A percentile compares a stretch with the other conserved stretches of the same genome.
Evolutionary conservation across 495 filamentous ascomycete genomes (phyloP).

Genomic region (Penicillium subrubescens): DNA sequence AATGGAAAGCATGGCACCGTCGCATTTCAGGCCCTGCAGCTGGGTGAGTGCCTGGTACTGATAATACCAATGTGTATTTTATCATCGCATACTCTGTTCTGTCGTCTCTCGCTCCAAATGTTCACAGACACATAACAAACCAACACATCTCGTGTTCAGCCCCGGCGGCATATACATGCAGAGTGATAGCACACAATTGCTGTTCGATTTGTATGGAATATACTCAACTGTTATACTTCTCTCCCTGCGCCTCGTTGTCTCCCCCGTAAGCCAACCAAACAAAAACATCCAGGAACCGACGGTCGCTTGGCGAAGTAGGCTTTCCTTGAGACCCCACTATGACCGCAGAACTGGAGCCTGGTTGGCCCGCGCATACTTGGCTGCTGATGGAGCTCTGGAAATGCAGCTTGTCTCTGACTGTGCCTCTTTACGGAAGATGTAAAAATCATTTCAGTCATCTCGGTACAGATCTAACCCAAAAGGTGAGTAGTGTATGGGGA

Average conservation of each 20-base stretch:
- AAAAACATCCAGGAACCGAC: background rate
- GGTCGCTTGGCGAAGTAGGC: background rate
- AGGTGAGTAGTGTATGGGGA: background rate
- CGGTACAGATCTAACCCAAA: background rate
- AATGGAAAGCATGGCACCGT: slow-evolving; percentile 5
- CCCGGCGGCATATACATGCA: background rate
- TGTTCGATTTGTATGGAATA: background rate
- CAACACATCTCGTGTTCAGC: background rate
- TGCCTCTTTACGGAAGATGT: background rate
- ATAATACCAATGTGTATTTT: background rate
- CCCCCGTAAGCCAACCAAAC: background rate
- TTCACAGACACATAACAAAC: no score
- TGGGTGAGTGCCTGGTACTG: background rate
- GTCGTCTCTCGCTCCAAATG: no score
- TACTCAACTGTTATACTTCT: background rate
- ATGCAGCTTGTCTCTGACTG: background rate
- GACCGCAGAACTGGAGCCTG: background rate
- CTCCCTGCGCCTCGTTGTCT: background rate
- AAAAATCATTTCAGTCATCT: background rate
- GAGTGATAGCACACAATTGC: background rate
- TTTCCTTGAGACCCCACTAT: slow-evolving; percentile 2
- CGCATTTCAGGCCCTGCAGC: background rate
- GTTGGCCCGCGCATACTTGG: slow-evolving; percentile 1
- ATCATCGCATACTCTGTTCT: no score
- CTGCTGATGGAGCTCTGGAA: slow-evolving; percentile 2